Base-by-base conservation (phyloP, 768 basidiomycete species). In the Lactarius hatsudake region DNA sequence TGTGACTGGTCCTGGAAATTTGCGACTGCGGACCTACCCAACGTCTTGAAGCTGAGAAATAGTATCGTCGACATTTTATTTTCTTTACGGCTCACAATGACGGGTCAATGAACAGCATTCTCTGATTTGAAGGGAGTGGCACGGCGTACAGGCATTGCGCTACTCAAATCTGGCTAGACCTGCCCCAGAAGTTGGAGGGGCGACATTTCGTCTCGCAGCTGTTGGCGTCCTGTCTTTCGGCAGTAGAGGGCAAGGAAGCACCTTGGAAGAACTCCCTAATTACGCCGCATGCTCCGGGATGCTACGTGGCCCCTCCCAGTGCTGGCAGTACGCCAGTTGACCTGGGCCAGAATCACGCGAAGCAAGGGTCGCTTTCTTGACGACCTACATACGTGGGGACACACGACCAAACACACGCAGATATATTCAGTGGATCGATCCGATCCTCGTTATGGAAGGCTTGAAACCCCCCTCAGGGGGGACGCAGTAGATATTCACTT, bases 231-330 rank as follows among this genome's bases (percentile, higher is more conserved):
- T 63, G 62, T 54, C 57, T 40, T 54, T 59, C 62, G 48, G 62
- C 23, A 40, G 62, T 51, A 58, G 57, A 36, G 61, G 58, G 48
- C 28, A 43, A 66, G 45, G 66, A 67, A 67, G 66, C 57, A n/a
- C 56, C 28, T 51, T 32, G 61, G 51, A 45, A 54, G 66, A 67
- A 55, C 58, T 28, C 66, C 57, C 48, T 38, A 59, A 67, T 63
- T 67, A 67, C 62, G 61, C 66, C 66, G 66, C 62, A 28, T 43
- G 66, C 36, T 23, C 28, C 59, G 34, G 45, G 57, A 63, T 59
- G 62, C 66, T 67, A 67, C 66, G 62, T 67, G 66, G 66, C 66
- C 28, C 57, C 38, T 57, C 54, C 61, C 45, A 62, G 57, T 63
- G 57, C 61, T 57, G 66, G 62, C 57, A 59, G 51, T 42, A 32